Base-by-base conservation (phyloP, 805 yeast genomes). In the Saccharomycopsis malanga region DNA sequence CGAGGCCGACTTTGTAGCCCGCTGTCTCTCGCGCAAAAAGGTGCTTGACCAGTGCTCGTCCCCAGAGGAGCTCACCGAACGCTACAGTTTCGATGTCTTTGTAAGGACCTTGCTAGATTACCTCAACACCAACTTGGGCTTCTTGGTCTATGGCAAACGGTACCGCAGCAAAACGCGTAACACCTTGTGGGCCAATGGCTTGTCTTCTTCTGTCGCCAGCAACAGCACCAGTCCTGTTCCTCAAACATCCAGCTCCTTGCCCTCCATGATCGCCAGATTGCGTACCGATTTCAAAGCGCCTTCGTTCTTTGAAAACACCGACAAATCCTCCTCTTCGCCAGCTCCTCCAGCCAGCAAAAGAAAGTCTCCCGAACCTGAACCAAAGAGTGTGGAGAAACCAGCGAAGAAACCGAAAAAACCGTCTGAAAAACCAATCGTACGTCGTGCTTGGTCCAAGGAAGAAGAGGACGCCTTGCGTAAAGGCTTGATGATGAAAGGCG, bases 11-110 rank as follows among this genome's bases (percentile, higher is more conserved):
- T 91, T 93, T 57, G 68, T 87, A 2, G 74, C 73, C 18, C 72
- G 93, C 46, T 86, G 96, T 62, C 72, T 72, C 44, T 71, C 82
- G 4, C 72, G 98, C 43, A 79, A 81, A 53, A 82, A 78, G 23
- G 74, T 74, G 36, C 66, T 91, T 34, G 57, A 73, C 52, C 70
- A 67, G 35, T 69, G 68, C 48, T 61, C 68, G 2, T 66, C 71
- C 27, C 75, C 73, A 30, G 72, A 73, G 22, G 73, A 70, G 18
- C 68, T 91, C 39, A 69, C 80, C 55, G 81, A 79, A 54, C 81
- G 77, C 53, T 91, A 87, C 63, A 89, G 82, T 55, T 91, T 97
- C 96, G 73, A 83, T 52, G 75, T 78, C 48, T 91, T 89, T 59
- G 70, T 91, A 54, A 81, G 79, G 56, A 93, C 85, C 52, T 61